phyloP scores from a whole-genome alignment of 257 asterid genomes.

The Solanum rostratum region DNA sequence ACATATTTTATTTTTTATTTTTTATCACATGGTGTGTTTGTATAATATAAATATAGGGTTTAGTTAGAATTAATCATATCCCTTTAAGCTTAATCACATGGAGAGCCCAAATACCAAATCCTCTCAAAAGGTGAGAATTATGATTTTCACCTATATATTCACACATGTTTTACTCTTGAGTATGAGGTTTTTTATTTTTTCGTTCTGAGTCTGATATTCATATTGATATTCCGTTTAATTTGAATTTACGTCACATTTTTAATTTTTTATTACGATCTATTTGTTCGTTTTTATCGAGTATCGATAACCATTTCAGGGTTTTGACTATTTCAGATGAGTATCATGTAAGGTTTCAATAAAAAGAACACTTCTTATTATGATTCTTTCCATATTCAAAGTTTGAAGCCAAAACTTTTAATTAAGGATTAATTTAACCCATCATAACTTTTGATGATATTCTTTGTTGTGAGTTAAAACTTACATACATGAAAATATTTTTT shows the following conservation, averaged over 20 bases:
- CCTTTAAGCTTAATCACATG: slow-evolving; percentile 14
- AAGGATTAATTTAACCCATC: neutral
- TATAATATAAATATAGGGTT: slow-evolving; percentile 23
- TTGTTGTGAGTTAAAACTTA: neutral
- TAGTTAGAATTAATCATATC: slow-evolving; percentile 6
- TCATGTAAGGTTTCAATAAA: too few species aligned
- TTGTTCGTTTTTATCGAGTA: too few species aligned
- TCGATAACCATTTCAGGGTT: too few species aligned
- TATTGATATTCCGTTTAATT: too few species aligned
- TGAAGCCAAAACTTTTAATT: neutral
- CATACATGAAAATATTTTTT: neutral
- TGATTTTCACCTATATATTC: neutral
- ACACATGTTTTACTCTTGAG: neutral
- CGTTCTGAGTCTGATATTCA: too few species aligned
- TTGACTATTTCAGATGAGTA: neutral
- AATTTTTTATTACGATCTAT: neutral
- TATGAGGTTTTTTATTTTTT: neutral
- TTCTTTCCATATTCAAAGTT: too few species aligned
- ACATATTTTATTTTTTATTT: neutral
- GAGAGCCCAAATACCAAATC: slow-evolving; percentile 37
- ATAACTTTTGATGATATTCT: neutral
- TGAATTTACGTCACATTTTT: too few species aligned
- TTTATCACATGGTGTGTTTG: neutral
- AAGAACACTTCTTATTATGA: too few species aligned
- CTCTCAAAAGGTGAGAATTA: slow-evolving; percentile 35